Base-by-base conservation (phyloP, 177 flowering plant species). In the Telopea speciosissima region DNA sequence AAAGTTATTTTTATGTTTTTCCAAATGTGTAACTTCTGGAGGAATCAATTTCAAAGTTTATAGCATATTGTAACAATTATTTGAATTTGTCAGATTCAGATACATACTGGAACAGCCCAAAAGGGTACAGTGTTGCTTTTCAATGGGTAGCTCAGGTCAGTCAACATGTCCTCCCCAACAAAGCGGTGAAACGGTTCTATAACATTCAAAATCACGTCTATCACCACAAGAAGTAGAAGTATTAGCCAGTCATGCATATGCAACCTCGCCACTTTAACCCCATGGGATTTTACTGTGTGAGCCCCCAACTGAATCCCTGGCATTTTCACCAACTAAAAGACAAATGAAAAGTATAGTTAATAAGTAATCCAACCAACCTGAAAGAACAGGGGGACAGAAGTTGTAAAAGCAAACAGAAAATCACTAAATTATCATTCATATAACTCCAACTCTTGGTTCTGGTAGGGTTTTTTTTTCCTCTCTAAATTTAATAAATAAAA, bases 191-290 rank as follows among this genome's bases (percentile, higher is more conserved):
- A 75, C 49, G 77, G 76, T 56, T 74, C 69, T 4, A 69, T 69
- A 17, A 44, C 52, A 59, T 74, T 63, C 64, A 69, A 56, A 24
- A 56, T 8, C n/a, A 40, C 58, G 22, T 62, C 52, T 24, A 69
- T 64, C 12, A 25, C 65, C 65, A 44, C 59, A 25, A 75, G 77
- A 22, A 70, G 74, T 22, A 75, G 42, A 65, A 75, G 58, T 66
- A 75, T 75, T 17, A 75, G 58, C 77, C 77, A 75, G 62, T 75
- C 77, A 69, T 70, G 65, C 70, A 42, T 70, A 40, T 75, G 77
- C 8, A 40, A 44, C 33, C 67, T 70, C 28, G 77, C 77, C 21
- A 75, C 45, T 26, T 40, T 31, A 12, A 24, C 70, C 19, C 77
- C 74, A 70, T 75, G 77, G 22, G 77, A 66, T 64, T 69, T 75